Evolutionary conservation across 805 yeast species (phyloP), one percentile per base, ranked within the genome.

Genomic region (Yueomyces sp.): DNA sequence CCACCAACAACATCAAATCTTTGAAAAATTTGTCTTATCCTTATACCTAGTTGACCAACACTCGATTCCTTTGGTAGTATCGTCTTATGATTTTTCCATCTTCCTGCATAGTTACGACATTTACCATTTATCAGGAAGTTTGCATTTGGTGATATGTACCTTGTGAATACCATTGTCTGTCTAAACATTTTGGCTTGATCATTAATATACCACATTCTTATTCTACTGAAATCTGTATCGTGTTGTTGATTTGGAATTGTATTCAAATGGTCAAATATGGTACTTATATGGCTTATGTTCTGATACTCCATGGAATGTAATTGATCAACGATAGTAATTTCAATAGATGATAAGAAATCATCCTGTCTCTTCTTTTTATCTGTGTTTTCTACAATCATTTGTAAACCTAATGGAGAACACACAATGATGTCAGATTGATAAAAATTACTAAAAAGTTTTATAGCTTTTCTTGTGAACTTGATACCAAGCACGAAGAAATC

Each of bases 401-500:
- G 76, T 40, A 92, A 66, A 0, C 97, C 97, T 47, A 92, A 72
- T 3, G 98, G 96, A 5, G 96, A 86, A 38, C 95, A 95, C 29
- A 92, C 60, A 11, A 92, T 79, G 19, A 92, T 68, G 63, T 92
- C 98, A 1, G 94, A 80, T 39, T 79, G 76, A 56, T 85, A 84
- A 55, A 86, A 86, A 28, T 85, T 77, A 11, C 95, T 74, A 62
- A 82, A 92, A 33, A 92, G 66, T 62, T 87, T 88, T 45, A 90
- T 57, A 0, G 95, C 73, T 58, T 87, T 90, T 55, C 96, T 74
- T 1, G 96, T 86, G 61, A 87, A 78, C 62, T 90, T 92, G 36
- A 85, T 55, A n/a, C 98, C 97, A 4, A 92, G 52, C 43, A 92
- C 81, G 63, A 92, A 92, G 64, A 84, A 81, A 66, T 92, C 98